Evolutionary conservation across 225 moss, liverwort and hornwort genomes (phyloP), one percentile per base, ranked within the genome.

Genomic region (Takakia lepidozioides): DNA sequence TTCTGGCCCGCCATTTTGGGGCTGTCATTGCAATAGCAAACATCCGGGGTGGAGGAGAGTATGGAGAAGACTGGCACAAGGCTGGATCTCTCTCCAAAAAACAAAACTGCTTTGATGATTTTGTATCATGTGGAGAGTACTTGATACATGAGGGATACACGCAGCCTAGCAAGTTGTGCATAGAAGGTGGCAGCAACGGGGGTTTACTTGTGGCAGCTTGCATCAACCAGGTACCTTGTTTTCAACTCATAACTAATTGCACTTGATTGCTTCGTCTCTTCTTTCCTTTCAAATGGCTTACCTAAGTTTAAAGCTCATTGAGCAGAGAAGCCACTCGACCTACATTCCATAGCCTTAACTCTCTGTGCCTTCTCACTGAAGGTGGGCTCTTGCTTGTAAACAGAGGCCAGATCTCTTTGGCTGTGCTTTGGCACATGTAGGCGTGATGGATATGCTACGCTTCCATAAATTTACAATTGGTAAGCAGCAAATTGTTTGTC

Each of bases 1-100:
- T 49, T 21, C 45, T 75, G 13, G 54, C 70, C 30, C 61, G 55
- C 16, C 70, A 75, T 57, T 53, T 44, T 51, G 65, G 70, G 23
- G 70, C 61, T 34, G 42, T 75, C 40, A 54, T 57, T 61, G 75
- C 70, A 1, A 39, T 75, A 69, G 75, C 75, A 30, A 75, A 70
- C 38, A 62, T 75, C 8, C 57, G 75, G 28, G 75, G 75, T 50
- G 75, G 75, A 43, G 75, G 75, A 46, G 75, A 75, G 39, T 75
- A 75, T 18, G 75, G 75, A 40, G 75, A 75, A 62, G 57, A 75
- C 8, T 70, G 75, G 75, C 75, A 75, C 59, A 75, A 75, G 54
- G 65, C 55, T 9, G 75, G 75, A 3, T 36, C 75, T 38, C 37
- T 75, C 55, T 39, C 70, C 11, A 61, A 59, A 5, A 75, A 75